phyloP scores from a whole-genome alignment of 495 filamentous ascomycete genomes.

The Platismatia glauca region DNA sequence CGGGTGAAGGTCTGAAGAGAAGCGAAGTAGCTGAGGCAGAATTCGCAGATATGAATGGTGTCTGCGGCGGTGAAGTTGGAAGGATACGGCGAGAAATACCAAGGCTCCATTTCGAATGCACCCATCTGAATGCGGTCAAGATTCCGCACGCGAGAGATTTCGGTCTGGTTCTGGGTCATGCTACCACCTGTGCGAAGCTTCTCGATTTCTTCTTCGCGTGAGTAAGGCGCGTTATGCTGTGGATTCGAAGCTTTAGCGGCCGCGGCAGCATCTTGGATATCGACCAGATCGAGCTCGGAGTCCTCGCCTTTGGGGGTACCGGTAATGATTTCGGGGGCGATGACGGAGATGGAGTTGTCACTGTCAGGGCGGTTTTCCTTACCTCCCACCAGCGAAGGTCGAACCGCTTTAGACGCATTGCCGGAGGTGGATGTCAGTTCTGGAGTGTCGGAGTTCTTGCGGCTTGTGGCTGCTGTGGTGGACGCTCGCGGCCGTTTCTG shows the following conservation, averaged over 20 bases:
- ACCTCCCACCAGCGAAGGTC: slow-evolving; percentile 35
- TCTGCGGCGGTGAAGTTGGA: slow-evolving; percentile 78
- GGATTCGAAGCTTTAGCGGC: slow-evolving; percentile 40
- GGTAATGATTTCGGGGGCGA: slow-evolving; percentile 36
- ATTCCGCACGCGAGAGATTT: slow-evolving; percentile 93
- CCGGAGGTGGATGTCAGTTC: slow-evolving; percentile 39
- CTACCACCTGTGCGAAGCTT: slow-evolving; percentile 86
- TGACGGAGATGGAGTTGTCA: slow-evolving; percentile 43
- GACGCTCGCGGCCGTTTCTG: slow-evolving; percentile 42
- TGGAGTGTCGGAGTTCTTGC: slow-evolving; percentile 51
- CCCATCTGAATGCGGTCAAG: slow-evolving; percentile 90
- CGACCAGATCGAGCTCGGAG: slow-evolving; percentile 54
- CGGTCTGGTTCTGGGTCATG: slow-evolving; percentile 97
- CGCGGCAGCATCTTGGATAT: slow-evolving; percentile 52
- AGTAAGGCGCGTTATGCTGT: slow-evolving; percentile 47
- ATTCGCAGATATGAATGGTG: slow-evolving; percentile 92
- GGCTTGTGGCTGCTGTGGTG: slow-evolving; percentile 34
- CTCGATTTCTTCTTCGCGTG: slow-evolving; percentile 89
- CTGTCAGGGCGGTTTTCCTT: slow-evolving; percentile 50
- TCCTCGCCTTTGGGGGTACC: slow-evolving; percentile 50
- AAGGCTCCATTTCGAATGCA: slow-evolving; percentile 82
- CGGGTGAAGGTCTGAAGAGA: slow-evolving; percentile 67
- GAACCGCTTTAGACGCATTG: slow-evolving; percentile 42
- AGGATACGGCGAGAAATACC: slow-evolving; percentile 98
- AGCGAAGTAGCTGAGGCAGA: slow-evolving; percentile 87